Percentiles rank a stretch among this genome's conserved stretches.
Evolutionary conservation across 805 yeast species (phyloP).

Genomic region (Starmerella stellata): DNA sequence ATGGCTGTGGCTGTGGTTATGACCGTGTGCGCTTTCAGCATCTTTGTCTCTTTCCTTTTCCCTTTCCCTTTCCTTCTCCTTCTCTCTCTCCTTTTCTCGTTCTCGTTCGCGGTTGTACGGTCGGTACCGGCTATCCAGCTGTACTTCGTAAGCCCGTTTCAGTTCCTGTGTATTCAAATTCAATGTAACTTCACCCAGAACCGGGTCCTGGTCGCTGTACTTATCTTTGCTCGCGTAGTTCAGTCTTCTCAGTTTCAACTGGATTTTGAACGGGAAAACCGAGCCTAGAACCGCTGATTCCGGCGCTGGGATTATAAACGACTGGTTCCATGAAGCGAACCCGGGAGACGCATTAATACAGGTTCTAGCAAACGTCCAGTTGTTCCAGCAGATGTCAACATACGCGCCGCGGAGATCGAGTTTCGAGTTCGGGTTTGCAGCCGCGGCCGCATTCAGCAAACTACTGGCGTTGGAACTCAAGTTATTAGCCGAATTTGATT

Average conservation of each 20-base stretch:
- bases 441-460: background rate
- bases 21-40: no score
- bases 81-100: no score
- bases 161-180: background rate
- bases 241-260: constrained; percentile 3
- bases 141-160: background rate
- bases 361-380: constrained; percentile 60
- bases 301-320: constrained; percentile 39
- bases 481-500: no score
- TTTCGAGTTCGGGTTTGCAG: background rate
- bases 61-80: no score
- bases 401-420: constrained; percentile 26
- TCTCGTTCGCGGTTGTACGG: background rate
- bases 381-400: constrained; percentile 58
- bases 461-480: no score
- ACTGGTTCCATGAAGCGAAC: constrained; percentile 73
- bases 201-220: background rate
- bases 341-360: constrained; percentile 34
- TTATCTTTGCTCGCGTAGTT: background rate
- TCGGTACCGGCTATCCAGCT: background rate
- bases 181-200: background rate
- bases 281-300: constrained; percentile 26
- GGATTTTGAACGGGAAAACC: constrained; percentile 12
- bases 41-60: no score
- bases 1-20: no score